A percentile compares a stretch with the other conserved stretches of the same genome.
Evolutionary conservation across 1,284 basidiomycete genomes (phyloP).

Genomic region (Singerocomus rubriflavus): DNA sequence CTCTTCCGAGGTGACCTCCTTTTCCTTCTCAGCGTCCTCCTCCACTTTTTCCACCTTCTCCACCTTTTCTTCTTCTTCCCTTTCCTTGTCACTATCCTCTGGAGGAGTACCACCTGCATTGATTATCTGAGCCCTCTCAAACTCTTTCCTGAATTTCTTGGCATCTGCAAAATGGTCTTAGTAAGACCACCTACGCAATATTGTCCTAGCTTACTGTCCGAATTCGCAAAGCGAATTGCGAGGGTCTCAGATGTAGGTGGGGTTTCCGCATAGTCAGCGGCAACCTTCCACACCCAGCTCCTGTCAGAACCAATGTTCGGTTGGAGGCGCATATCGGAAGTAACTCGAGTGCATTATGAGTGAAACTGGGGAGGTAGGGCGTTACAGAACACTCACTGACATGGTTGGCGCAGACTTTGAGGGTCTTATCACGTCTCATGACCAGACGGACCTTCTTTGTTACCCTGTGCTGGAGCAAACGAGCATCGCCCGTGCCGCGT

Average conservation of each 20-base stretch:
- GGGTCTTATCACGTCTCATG: conserved; percentile 99
- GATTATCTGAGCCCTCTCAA: conserved; percentile 78
- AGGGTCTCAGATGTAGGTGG: conserved; percentile 91
- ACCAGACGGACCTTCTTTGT: conserved; percentile 93
- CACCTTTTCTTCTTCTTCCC: conserved; percentile 33
- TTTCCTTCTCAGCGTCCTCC: conserved; percentile 30
- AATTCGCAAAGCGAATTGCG: conserved; percentile 97
- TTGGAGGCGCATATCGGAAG: conserved; percentile 89
- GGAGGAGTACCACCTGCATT: conserved; percentile 48
- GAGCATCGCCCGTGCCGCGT: conserved; percentile 89
- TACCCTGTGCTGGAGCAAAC: conserved; percentile 84
- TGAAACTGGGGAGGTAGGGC: background rate
- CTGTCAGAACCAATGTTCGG: conserved; percentile 99
- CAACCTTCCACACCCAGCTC: conserved; percentile 99
- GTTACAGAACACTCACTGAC: conserved; percentile 60
- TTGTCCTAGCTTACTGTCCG: conserved; percentile 75
- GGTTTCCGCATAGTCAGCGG: conserved; percentile 91
- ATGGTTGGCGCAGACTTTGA: conserved; percentile 99
- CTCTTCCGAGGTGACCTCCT: too few species aligned
- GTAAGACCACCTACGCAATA: background rate
- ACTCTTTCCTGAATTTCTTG: conserved; percentile 80
- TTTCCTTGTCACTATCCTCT: conserved; percentile 28
- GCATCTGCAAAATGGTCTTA: conserved; percentile 59
- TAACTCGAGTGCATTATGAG: conserved; percentile 51
- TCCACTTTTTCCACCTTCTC: conserved; percentile 30